Base-by-base conservation (phyloP, 352 stramenopile species). In the Phytophthora aleatoria region DNA sequence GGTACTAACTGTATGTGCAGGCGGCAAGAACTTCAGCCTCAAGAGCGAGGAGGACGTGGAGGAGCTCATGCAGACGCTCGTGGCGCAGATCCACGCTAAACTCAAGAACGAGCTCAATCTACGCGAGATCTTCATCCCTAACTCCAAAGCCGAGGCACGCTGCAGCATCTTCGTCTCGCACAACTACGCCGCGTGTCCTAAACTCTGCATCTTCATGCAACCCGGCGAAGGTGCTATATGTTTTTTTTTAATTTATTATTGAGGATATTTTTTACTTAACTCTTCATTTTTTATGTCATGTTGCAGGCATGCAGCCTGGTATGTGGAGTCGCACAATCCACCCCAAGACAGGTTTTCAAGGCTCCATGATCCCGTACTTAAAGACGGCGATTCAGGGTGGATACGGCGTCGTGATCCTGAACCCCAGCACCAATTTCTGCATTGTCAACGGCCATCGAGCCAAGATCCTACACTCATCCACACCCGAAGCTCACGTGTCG, bases 281-380 rank as follows among this genome's bases (percentile, higher is more conserved):
- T 20, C 20, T 20, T 20, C 20, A 36, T 11, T 15, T 51, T 47
- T 15, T 27, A 33, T 44, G 27, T 54, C 0, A 20, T 43, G 11
- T 48, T 28, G 5, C 39, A 87, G 80, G 77, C 35, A 84, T 88
- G 70, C 81, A 91, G 39, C 80, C 84, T 3, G 87, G 81, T 5
- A 89, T 92, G 69, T 91, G 81, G 81, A 90, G 74, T 53, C 73
- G 79, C 33, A 77, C 72, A 20, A 86, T 92, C 71, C 80, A 93
- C 63, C 79, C 74, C 9, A 91, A 92, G 61, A 89, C 79, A n/a
- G 83, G 84, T 6, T 93, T 94, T 56, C 81, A 94, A 49, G 86
- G 85, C 48, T 94, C 86, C 30, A 94, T 96, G 85, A 89, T 96
- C 53, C 88, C 88, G 53, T 95, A 96, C 61, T 67, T 94, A 27